Evolutionary conservation across 805 yeast species (phyloP).

Genomic region (Lipomyces sp.): DNA sequence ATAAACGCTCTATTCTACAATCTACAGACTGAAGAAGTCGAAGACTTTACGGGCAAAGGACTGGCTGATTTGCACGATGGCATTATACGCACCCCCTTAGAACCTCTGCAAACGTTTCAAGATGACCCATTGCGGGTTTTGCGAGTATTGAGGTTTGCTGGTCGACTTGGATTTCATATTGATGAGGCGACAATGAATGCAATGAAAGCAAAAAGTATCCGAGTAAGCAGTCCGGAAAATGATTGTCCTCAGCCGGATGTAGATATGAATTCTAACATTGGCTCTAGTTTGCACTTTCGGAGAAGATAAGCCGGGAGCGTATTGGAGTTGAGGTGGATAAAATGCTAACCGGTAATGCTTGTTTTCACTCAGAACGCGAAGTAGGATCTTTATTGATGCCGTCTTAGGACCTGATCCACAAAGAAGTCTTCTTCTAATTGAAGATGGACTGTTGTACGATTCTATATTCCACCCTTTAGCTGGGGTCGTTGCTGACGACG

Average conservation of each 20-base stretch:
- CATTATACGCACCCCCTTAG: constrained; percentile 79
- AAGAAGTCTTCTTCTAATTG: constrained; percentile 26
- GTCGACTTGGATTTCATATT: constrained; percentile 66
- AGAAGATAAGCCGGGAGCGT: constrained; percentile 85
- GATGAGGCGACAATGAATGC: constrained; percentile 52
- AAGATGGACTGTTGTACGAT: constrained; percentile 13
- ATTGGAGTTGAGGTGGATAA: constrained; percentile 83
- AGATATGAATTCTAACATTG: background rate
- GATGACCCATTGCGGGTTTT: constrained; percentile 94
- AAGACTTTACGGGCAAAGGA: constrained; percentile 81
- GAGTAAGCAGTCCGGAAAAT: constrained; percentile 32
- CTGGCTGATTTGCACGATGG: constrained; percentile 67
- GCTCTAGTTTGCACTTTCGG: constrained; percentile 46
- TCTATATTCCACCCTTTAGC: constrained; percentile 24
- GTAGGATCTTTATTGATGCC: constrained; percentile 7
- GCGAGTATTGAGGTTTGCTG: constrained; percentile 80
- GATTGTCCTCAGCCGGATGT: too few relatives aligned
- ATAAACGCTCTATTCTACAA: constrained; percentile 89
- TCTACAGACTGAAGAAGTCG: constrained; percentile 62
- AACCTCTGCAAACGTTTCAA: constrained; percentile 76
- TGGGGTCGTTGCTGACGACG: background rate
- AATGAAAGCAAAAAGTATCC: constrained; percentile 61
- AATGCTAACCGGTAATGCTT: constrained; percentile 55
- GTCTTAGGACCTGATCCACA: constrained; percentile 23
- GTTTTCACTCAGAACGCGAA: too few relatives aligned